Evolutionary conservation across 352 stramenopile species (phyloP).

Genomic region (Globisporangium uncinulatum): DNA sequence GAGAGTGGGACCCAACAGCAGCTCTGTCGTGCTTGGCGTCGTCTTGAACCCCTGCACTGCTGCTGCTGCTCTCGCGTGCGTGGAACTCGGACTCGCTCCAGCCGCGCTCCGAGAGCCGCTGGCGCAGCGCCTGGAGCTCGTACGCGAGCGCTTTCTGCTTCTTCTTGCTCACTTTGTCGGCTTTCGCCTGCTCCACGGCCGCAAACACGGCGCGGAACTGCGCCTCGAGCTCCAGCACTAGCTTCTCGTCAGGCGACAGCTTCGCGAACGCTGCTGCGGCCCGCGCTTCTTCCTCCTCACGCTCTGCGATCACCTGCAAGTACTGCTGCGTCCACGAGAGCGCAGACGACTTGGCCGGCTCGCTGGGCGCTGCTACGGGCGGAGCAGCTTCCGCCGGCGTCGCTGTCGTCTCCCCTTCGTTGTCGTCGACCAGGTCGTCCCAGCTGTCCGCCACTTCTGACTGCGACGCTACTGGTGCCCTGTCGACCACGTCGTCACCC

Average conservation of each 20-base stretch:
- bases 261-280: conserved; percentile 20
- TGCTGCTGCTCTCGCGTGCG: neutral
- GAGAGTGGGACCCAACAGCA: no score
- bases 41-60: no score
- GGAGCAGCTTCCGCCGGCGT: neutral
- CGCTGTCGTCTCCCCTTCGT: neutral
- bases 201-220: conserved; percentile 35
- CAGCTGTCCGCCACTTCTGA: conserved; percentile 17
- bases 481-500: neutral
- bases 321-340: conserved; percentile 78
- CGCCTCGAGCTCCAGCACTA: conserved; percentile 40
- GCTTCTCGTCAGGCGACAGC: conserved; percentile 28
- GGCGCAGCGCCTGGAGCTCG: conserved; percentile 14
- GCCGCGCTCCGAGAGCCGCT: conserved; percentile 12
- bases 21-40: neutral
- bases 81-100: conserved; percentile 18
- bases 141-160: conserved; percentile 20
- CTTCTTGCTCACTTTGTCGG: conserved; percentile 51
- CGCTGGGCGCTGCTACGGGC: conserved; percentile 10
- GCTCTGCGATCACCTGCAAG: conserved; percentile 44
- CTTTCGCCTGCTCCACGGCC: conserved; percentile 30
- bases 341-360: conserved; percentile 14
- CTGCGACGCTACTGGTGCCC: neutral
- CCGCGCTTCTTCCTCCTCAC: conserved; percentile 35
- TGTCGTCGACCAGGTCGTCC: conserved; percentile 20